Evolutionary conservation across 257 asterid species (phyloP), one percentile per base, ranked within the genome.

Genomic region (Capsicum rhomboideum): DNA sequence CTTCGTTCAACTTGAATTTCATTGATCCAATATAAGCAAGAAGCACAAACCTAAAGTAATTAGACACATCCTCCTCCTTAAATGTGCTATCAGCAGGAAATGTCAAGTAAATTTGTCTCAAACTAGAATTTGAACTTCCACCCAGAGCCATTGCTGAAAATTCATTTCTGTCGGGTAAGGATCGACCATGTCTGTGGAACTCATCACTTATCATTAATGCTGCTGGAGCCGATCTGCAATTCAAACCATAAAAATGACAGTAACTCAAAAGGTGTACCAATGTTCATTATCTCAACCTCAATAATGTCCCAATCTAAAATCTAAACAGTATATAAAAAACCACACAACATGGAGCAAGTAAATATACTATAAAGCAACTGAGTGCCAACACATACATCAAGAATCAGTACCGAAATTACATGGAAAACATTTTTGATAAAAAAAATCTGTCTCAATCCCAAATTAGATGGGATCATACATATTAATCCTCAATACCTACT

Each of bases 81-180:
- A 95, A 95, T 4, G 93, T 92, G 61, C 99, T 95, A 71, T 95
- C 98, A 21, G 98, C 96, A 2, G 98, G 98, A 86, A 95, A 95
- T 2, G 98, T 95, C 89, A 95, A 86, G 89, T 95, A 95, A 88
- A 95, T 95, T 59, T 95, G 99, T 16, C 93, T 86, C 0, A 96
- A 87, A 61, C 93, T 91, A 0, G 99, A 92, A 88, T 52, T 92
- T 1, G 86, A 91, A 83, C 84, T 85, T 16, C 90, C 90, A 18
- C 89, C 89, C 67, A 93, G 79, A n/a, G 93, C 95, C 89, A 94
- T 84, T 0, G 89, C 88, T 0, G 90, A 84, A 83, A 92, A 92
- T 1, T 92, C 96, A 55, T 86, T 84, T 88, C 93, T 90, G 64
- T 85, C 88, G 2, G 85, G 84, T 55, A 83, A 81, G 52, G 85